Evolutionary conservation across 176 grass and related monocot species (phyloP), one percentile per base, ranked within the genome.

Genomic region (Tillandsia leiboldiana): DNA sequence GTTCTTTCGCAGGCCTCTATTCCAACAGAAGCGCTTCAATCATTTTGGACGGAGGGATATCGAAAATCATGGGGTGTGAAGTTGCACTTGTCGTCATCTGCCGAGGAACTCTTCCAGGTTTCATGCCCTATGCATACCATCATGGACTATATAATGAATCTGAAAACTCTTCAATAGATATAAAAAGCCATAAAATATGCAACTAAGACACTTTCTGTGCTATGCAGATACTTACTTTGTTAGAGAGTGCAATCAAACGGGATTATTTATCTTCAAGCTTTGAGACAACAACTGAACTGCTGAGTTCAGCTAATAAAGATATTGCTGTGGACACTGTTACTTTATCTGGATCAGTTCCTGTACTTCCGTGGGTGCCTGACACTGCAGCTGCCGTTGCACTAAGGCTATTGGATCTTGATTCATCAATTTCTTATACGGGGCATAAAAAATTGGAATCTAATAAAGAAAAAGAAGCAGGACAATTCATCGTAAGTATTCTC

Each of bases 341-440:
- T 51, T 10, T 10, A 49, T 76, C 74, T 66, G 88, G 61, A 83
- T 89, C 73, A 64, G 71, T 71, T 79, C 28, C 65, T 74, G 82
- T 86, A 73, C 79, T 99, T 82, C 94, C 94, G 74, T 99, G 88
- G 84, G 74, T 99, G 69, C 89, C 94, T 64, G 74, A 70, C 33
- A 93, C 87, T 33, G 52, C 69, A 23, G 82, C 89, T 73, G 94
- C 94, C 82, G 84, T 99, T 63, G 75, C 84, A 0, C 77, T 99
- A 71, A 87, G 94, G 79, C 70, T 93, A 48, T 82, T 93, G 50
- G 83, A 93, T 48, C 72, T 99, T 71, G 87, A 93, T 83, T 78
- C 77, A 61, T 80, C 89, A 42, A 69, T 99, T 26, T 92, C 79
- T 59, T 99, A 93, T 72, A 82, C 69, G 23, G n/a, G 71, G 20